Evolutionary conservation across 2,329 filamentous ascomycete genomes (phyloP).

Genomic region (Ceratocystis destructans): DNA sequence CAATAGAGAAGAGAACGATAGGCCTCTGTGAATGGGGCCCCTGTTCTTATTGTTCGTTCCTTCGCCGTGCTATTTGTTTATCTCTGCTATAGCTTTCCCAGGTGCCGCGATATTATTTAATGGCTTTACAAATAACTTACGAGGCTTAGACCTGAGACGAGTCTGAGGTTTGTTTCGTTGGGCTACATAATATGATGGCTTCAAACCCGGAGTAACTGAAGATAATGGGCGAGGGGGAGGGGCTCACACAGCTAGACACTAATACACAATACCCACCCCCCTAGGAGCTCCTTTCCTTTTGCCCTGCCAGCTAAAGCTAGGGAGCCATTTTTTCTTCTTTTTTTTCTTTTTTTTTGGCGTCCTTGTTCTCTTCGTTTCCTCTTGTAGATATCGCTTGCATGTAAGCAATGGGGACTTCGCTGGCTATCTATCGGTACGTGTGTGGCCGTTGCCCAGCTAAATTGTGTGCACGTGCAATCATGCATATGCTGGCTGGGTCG

Average conservation of each 20-base stretch:
- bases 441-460: not conserved
- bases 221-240: not conserved
- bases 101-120: not conserved
- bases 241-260: not conserved
- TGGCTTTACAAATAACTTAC: not conserved
- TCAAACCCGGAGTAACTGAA: not conserved
- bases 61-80: not conserved
- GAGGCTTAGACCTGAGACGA: not conserved
- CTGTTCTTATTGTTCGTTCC: slow-evolving; percentile 1
- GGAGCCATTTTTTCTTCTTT: no score
- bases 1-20: not conserved
- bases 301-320: no score
- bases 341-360: not conserved
- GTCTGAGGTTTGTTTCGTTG: not conserved
- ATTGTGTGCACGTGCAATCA: not conserved
- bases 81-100: not conserved
- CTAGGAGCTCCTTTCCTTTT: no score
- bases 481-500: not conserved
- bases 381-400: not conserved
- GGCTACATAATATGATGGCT: not conserved
- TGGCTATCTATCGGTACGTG: not conserved
- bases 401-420: not conserved
- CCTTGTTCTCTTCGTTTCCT: not conserved
- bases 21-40: not conserved
- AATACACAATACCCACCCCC: no score